Base-by-base conservation (phyloP, 106 monocot species). In the Cymbidium sinense region DNA sequence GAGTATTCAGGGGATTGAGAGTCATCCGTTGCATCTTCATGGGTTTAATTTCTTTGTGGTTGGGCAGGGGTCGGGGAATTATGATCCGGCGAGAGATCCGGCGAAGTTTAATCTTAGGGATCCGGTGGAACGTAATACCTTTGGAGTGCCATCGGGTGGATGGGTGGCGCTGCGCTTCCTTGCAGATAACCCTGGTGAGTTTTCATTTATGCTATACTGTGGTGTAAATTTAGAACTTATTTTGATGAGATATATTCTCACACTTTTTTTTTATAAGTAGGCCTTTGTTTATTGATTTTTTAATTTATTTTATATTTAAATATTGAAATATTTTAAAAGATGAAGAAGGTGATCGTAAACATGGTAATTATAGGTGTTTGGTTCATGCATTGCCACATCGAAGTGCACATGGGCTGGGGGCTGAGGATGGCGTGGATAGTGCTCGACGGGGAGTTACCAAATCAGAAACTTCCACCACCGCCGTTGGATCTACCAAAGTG, bases 21-120 rank as follows among this genome's bases (percentile, higher is more conserved):
- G 80, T 79, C 89, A 89, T 29, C 86, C 86, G 34, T 78, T 86
- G 34, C 89, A 89, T 75, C 20, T 89, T 71, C 89, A 89, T 33
- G 86, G 89, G 3, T 81, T 75, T 36, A 81, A 76, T 52, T 86
- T 89, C 77, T 89, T 83, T 62, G 83, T 89, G 3, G 77, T 86
- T 7, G 89, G 83, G 41, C 77, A 70, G 15, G 86, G 89, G 8
- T 77, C 17, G 5, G 89, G 89, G 36, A 86, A 89, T 73, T 89
- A 61, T 29, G 79, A 86, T 28, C 81, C 83, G 2, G 2, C 4
- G 13, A 86, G 43, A 2, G 88, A 82, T 4, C 76, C 30, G 9
- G 7, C 5, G 2, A 33, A 28, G 67, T 70, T 81, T 70, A 87
- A 87, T 64, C 62, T 87, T 44, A 80, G 75, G 12, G 88, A 88